Percentiles rank a stretch among this genome's conserved stretches.
Evolutionary conservation across 2,329 filamentous ascomycete species (phyloP).

Genomic region (Aureobasidium subglaciale): DNA sequence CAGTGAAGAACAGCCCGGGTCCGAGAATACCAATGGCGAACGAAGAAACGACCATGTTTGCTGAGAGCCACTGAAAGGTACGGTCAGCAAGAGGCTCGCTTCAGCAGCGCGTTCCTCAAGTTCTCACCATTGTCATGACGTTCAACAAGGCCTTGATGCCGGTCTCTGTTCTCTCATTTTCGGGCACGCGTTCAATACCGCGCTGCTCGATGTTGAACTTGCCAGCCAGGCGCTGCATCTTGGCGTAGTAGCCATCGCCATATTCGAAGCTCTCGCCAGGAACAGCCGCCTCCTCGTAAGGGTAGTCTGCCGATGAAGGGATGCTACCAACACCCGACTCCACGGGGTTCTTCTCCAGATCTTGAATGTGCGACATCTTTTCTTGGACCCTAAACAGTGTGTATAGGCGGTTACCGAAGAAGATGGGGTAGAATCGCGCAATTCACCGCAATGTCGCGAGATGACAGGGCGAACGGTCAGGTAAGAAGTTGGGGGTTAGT

Average conservation of each 20-base stretch:
- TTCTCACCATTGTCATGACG: slow-evolving; percentile 61
- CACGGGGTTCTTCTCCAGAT: slow-evolving; percentile 24
- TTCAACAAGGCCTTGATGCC: slow-evolving; percentile 50
- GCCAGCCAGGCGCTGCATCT: slow-evolving; percentile 55
- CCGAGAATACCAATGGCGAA: slow-evolving; percentile 70
- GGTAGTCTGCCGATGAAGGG: slow-evolving; percentile 19
- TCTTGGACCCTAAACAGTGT: background rate
- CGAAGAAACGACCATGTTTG: slow-evolving; percentile 70
- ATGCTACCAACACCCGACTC: slow-evolving; percentile 25
- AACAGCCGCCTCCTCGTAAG: slow-evolving; percentile 41
- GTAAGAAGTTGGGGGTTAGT: slow-evolving; percentile 3
- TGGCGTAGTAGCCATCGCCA: slow-evolving; percentile 50
- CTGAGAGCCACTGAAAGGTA: slow-evolving; percentile 58
- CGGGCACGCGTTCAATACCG: slow-evolving; percentile 68
- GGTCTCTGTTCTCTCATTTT: slow-evolving; percentile 59
- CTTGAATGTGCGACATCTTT: slow-evolving; percentile 15
- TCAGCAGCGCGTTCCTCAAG: background rate
- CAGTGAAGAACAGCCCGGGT: slow-evolving; percentile 60
- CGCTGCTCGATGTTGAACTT: slow-evolving; percentile 64
- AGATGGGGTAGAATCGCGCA: slow-evolving; percentile 1
- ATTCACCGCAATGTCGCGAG: slow-evolving; percentile 6
- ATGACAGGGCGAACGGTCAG: slow-evolving; percentile 7
- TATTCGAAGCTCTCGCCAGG: slow-evolving; percentile 53
- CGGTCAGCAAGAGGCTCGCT: slow-evolving; percentile 16
- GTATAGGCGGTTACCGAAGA: slow-evolving; percentile 10